Base-by-base conservation (phyloP, 2,329 filamentous ascomycete species). In the Colletotrichum trifolii region DNA sequence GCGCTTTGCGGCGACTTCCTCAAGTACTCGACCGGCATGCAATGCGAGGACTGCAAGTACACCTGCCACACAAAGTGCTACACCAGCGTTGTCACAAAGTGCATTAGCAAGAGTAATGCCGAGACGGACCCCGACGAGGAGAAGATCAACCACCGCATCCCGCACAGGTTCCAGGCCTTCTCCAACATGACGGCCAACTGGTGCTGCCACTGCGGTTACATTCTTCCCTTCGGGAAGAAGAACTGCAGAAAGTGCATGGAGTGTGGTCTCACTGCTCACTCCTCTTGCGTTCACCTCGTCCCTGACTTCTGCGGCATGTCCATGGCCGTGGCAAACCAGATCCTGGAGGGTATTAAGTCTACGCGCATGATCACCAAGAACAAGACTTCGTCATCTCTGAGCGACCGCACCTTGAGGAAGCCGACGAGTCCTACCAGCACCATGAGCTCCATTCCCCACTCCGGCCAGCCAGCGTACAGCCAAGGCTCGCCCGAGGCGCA, bases 271-370 rank as follows among this genome's bases (percentile, higher is more conserved):
- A 97, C 95, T 33, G 95, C 92, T 68, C 96, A 99, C 78, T 90
- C 93, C 17, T 87, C 91, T 64, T 99, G 96, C 78, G 92, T 94
- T 17, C 96, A 99, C 78, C 87, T 99, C 70, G 95, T 99, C 38
- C 96, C 96, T 17, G 96, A 99, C 77, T 99, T 99, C 80, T 99
- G 96, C 77, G 96, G 96, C 71, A 99, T 99, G 94, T 96, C 94
- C 35, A 98, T 98, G 96, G 92, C 96, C 62, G 92, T 93, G 42
- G 96, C 96, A 47, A 98, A 97, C 77, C 89, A 96, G 74, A 97
- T 99, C 69, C 79, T 98, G 59, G 91, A 94, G 69, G 93, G 94
- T 54, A 92, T 97, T 71, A 88, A 93, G 73, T 89, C 89, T 54
- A 90, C 91, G 65, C 96, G 94, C 79, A 88, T 89, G 74, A 86